Percentiles rank a stretch among this genome's conserved stretches.
These are phyloP conservation scores for Daldinia sp. DNA, from an alignment of 2,329 filamentous ascomycete genomes.

Conservation along the genomic window DNA sequence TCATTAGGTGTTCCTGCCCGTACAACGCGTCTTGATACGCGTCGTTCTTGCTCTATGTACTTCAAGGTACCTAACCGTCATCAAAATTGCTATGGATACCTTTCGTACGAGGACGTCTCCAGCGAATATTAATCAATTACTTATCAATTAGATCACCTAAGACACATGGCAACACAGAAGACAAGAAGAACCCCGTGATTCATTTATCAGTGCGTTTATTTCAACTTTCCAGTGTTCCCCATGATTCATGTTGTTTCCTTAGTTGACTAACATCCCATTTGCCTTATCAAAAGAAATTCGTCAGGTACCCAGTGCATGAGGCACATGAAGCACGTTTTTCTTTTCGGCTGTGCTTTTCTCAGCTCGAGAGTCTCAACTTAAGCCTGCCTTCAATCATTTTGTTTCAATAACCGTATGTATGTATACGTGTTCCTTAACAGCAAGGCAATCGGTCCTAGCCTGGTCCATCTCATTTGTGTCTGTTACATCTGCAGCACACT, in stretches of 20 bases:
- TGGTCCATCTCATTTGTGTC: conserved; percentile 1
- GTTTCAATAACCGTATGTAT: conserved; percentile 9
- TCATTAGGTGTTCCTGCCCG: neutral
- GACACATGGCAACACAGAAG: neutral
- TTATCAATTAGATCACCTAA: neutral
- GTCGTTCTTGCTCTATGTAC: conserved; percentile 10
- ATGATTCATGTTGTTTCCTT: neutral
- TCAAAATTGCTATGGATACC: neutral
- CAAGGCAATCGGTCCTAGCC: neutral
- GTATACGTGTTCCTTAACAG: neutral
- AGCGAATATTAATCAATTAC: neutral
- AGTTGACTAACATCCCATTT: neutral
- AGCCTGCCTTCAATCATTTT: neutral
- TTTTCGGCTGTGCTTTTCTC: conserved; percentile 10
- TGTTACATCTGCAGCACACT: neutral
- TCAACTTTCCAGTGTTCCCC: neutral
- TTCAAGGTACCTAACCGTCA: conserved; percentile 8
- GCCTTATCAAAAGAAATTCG: neutral
- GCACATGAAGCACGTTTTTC: conserved; percentile 2
- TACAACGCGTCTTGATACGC: conserved; percentile 10
- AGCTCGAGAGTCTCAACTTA: conserved; percentile 15
- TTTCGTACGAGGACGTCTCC: neutral
- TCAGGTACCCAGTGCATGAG: neutral
- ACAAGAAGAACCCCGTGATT: neutral
- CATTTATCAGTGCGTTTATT: neutral